Evolutionary conservation across 2,329 filamentous ascomycete species (phyloP), one percentile per base, ranked within the genome.

Genomic region (Coniochaeta pulveracea): DNA sequence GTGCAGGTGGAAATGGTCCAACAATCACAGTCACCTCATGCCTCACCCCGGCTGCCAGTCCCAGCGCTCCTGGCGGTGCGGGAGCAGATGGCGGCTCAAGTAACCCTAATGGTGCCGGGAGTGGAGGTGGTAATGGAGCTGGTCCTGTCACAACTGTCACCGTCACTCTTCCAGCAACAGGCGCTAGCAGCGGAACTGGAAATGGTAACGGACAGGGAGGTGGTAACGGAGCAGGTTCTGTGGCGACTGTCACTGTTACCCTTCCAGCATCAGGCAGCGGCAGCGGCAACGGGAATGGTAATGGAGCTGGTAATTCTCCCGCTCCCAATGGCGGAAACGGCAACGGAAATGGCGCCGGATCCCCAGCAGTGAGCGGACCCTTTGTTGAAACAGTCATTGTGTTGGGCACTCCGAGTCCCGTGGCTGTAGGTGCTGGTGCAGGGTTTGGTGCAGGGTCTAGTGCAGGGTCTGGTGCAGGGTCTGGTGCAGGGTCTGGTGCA

Each of bases 381-480:
- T 26, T 17, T 19, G 21, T 31, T 19, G 34, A 36, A 22, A 36
- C 21, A 19, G 22, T 31, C 34, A 28, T 30, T 34, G 26, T 35
- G 19, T 17, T 39, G 8, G 37, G 32, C 14, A 19, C 37, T 4
- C 28, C 28, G 9, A 35, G 37, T 10, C 24, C 19, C 21, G 27
- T 23, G 8, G 21, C 27, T n/a, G 16, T 21, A n/a, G 26, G 34
- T 15, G 25, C 34, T 19, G 38, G 35, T n/a, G 15, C 22, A 5
- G 35, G 37, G 3, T 18, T 33, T 2, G 40, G 35, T 15, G 19
- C 22, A n/a, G 35, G 36, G 15, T 26, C 16, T 12, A 38, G 34
- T 16, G 39, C 36, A n/a, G 38, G 39, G 5, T 10, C 33, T 10
- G 36, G 28, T 5, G 34, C 35, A 25, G 33, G 19, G 11, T 19